These are phyloP conservation scores for Dactylonectria macrodidyma DNA, from an alignment of 2,329 filamentous ascomycete species.

Conservation along the genomic window DNA sequence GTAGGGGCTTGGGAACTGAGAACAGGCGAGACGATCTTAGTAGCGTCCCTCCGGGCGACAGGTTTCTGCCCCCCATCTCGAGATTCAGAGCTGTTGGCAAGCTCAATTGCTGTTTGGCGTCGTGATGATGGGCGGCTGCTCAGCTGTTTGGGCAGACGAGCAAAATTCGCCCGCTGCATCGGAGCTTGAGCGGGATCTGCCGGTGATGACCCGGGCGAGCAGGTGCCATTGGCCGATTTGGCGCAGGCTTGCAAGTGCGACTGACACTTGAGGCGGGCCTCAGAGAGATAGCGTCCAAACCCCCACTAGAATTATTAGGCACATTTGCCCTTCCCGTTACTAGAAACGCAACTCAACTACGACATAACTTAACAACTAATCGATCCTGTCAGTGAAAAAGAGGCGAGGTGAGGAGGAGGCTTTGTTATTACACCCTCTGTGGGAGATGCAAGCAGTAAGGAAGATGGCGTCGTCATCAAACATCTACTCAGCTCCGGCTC, in stretches of 20 bases:
- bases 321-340: conserved; percentile 25
- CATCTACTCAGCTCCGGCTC: conserved; percentile 73
- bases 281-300: conserved; percentile 18
- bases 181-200: conserved; percentile 45
- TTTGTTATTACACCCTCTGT: conserved; percentile 19
- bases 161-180: conserved; percentile 49
- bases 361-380: conserved; percentile 29
- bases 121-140: conserved; percentile 39
- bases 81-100: conserved; percentile 45
- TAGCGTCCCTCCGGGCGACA: conserved; percentile 77
- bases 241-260: not conserved
- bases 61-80: conserved; percentile 52
- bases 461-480: conserved; percentile 64
- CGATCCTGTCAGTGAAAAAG: conserved; percentile 24
- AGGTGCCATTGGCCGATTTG: conserved; percentile 39
- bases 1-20: conserved; percentile 84
- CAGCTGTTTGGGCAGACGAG: conserved; percentile 37
- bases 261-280: not conserved
- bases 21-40: conserved; percentile 92
- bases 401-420: conserved; percentile 21
- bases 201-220: conserved; percentile 52
- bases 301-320: conserved; percentile 42
- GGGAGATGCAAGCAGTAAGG: conserved; percentile 52
- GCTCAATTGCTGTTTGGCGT: conserved; percentile 50
- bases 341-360: conserved; percentile 23